Conservation (phyloP, 2,329 filamentous ascomycete species). For the Raffaelea albimanens region DNA sequence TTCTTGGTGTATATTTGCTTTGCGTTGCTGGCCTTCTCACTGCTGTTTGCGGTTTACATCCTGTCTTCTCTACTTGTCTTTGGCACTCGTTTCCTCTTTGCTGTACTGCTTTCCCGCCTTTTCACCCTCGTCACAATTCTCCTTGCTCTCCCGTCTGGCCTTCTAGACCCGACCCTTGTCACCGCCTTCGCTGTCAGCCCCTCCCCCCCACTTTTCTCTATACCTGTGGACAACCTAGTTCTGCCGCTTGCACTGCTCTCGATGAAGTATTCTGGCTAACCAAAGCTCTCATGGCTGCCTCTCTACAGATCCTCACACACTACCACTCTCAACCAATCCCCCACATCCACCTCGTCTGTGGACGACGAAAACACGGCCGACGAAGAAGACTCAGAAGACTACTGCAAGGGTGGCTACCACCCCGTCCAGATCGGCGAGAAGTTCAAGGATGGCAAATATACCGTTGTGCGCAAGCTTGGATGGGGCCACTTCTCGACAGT, state of each 20-base stretch:
- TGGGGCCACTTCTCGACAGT: slow-evolving; percentile 99
- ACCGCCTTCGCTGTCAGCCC: slow-evolving; percentile 11
- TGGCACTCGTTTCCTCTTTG: too few species aligned
- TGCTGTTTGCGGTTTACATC: background rate
- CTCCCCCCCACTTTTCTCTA: slow-evolving; percentile 7
- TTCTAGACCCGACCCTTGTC: slow-evolving; percentile 4
- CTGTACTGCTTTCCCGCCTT: background rate
- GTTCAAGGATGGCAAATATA: slow-evolving; percentile 97
- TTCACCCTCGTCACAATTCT: background rate
- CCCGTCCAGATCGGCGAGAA: slow-evolving; percentile 89
- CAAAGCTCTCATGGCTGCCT: background rate
- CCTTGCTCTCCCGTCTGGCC: background rate
- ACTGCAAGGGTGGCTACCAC: slow-evolving; percentile 98
- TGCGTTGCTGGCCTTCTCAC: background rate
- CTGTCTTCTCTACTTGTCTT: too few species aligned
- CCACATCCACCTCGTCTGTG: slow-evolving; percentile 68
- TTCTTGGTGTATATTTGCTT: background rate
- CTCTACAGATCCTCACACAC: slow-evolving; percentile 31
- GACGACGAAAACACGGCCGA: slow-evolving; percentile 90
- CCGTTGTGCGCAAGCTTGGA: slow-evolving; percentile 88
- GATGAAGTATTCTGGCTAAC: too few species aligned
- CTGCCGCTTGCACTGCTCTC: too few species aligned
- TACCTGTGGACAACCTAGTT: background rate
- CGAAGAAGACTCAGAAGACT: slow-evolving; percentile 97
- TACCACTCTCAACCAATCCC: slow-evolving; percentile 55